Evolutionary conservation across 352 stramenopile species (phyloP).

Genomic region (Blastocystis sp.): DNA sequence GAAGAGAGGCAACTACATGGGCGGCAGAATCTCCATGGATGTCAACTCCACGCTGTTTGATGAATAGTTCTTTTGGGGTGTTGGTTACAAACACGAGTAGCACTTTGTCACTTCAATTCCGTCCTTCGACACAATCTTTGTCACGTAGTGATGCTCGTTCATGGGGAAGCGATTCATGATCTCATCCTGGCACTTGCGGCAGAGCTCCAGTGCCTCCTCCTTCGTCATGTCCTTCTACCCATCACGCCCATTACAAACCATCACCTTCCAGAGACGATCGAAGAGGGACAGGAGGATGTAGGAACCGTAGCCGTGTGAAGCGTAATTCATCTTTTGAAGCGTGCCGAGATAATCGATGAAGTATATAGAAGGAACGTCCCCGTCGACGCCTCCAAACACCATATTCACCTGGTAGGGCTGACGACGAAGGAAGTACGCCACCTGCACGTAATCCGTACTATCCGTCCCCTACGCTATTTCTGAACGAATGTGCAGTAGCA

Average conservation of each 20-base stretch:
- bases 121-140: slow-evolving; percentile 66
- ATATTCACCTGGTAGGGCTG: slow-evolving; percentile 69
- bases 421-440: slow-evolving; percentile 68
- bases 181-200: slow-evolving; percentile 30
- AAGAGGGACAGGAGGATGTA: slow-evolving; percentile 66
- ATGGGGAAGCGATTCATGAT: slow-evolving; percentile 58
- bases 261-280: slow-evolving; percentile 63
- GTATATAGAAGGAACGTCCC: slow-evolving; percentile 49
- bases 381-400: slow-evolving; percentile 60
- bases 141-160: slow-evolving; percentile 64
- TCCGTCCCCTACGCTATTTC: slow-evolving; percentile 22
- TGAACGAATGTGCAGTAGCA: slow-evolving; percentile 62
- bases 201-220: slow-evolving; percentile 52
- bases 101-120: slow-evolving; percentile 64
- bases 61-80: slow-evolving; percentile 13
- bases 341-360: slow-evolving; percentile 68
- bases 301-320: slow-evolving; percentile 47
- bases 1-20: slow-evolving; percentile 93
- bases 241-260: not conserved
- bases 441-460: not conserved
- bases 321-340: slow-evolving; percentile 65
- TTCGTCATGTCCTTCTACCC: slow-evolving; percentile 60
- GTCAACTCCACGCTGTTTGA: slow-evolving; percentile 91
- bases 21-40: slow-evolving; percentile 85
- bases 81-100: slow-evolving; percentile 31